These are phyloP conservation scores for Penicillium sp. DNA, from an alignment of 2,329 filamentous ascomycete genomes.

Conservation along the genomic window DNA sequence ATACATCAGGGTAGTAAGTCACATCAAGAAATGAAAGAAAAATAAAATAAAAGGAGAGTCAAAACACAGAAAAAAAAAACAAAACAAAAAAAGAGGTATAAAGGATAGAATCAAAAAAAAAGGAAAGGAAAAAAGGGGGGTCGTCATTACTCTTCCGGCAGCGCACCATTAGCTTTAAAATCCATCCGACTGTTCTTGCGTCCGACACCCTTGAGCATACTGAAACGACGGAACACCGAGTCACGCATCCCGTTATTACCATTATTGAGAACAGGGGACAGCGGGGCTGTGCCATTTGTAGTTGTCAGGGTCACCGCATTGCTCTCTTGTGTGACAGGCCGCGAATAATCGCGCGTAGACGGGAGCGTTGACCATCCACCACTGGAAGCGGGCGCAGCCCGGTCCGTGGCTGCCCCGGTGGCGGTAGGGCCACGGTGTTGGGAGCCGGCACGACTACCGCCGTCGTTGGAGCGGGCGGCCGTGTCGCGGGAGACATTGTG, in stretches of 20 bases:
- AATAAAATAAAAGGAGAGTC: constrained; percentile 4
- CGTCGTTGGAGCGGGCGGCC: constrained; percentile 22
- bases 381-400: constrained; percentile 19
- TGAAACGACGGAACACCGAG: constrained; percentile 68
- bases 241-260: constrained; percentile 39
- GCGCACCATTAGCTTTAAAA: constrained; percentile 29
- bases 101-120: constrained; percentile 3
- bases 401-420: constrained; percentile 16
- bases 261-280: constrained; percentile 30
- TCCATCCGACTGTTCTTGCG: constrained; percentile 57
- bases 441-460: constrained; percentile 24
- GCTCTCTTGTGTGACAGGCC: constrained; percentile 28
- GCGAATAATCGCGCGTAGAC: constrained; percentile 28
- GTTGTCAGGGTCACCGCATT: constrained; percentile 13
- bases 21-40: constrained; percentile 14
- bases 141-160: constrained; percentile 31
- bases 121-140: neutral
- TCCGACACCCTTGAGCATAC: constrained; percentile 61
- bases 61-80: neutral
- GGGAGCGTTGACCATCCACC: constrained; percentile 30
- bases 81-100: constrained; percentile 1
- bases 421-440: constrained; percentile 19
- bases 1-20: constrained; percentile 12
- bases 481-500: constrained; percentile 25
- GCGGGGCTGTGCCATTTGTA: constrained; percentile 13